Evolutionary conservation across 1,284 basidiomycete genomes (phyloP).

Genomic region (Rhodotorula sp.): DNA sequence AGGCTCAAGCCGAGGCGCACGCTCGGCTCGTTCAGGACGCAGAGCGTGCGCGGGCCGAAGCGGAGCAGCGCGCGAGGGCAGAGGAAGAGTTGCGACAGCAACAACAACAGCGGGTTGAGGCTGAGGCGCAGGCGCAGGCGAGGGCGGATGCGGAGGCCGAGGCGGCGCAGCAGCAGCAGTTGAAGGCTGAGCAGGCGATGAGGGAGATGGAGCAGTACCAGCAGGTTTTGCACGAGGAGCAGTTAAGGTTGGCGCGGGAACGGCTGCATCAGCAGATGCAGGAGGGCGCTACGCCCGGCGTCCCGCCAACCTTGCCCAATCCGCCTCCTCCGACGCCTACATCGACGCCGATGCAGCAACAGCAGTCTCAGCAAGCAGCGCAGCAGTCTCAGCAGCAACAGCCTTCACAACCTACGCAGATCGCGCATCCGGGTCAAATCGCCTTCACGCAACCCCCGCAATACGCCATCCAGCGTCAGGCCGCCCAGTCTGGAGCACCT

Average conservation of each 20-base stretch:
- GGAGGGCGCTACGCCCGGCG: conserved; percentile 10
- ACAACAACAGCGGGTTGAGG: conserved; percentile 12
- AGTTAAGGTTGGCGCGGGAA: conserved; percentile 25
- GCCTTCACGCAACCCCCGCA: too few species aligned
- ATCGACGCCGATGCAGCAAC: neutral
- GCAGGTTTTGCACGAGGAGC: conserved; percentile 32
- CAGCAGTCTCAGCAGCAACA: conserved; percentile 1
- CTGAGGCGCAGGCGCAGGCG: conserved; percentile 5
- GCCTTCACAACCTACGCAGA: neutral
- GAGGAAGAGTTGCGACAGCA: conserved; percentile 18
- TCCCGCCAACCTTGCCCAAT: conserved; percentile 16
- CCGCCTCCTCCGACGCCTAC: conserved; percentile 2
- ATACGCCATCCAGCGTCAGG: too few species aligned
- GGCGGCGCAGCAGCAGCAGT: conserved; percentile 13
- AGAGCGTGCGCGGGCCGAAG: conserved; percentile 21
- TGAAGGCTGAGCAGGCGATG: conserved; percentile 23
- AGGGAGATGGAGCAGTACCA: conserved; percentile 26
- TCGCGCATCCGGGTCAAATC: neutral
- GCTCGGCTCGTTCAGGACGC: conserved; percentile 7
- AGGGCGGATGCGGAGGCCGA: conserved; percentile 16
- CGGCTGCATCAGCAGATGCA: conserved; percentile 33
- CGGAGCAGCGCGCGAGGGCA: conserved; percentile 6
- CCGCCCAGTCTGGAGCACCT: too few species aligned
- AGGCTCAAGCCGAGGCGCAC: conserved; percentile 16
- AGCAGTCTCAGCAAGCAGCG: conserved; percentile 1